Evolutionary conservation across 2,329 filamentous ascomycete genomes (phyloP).

Genomic region (Aureobasidium sp.): DNA sequence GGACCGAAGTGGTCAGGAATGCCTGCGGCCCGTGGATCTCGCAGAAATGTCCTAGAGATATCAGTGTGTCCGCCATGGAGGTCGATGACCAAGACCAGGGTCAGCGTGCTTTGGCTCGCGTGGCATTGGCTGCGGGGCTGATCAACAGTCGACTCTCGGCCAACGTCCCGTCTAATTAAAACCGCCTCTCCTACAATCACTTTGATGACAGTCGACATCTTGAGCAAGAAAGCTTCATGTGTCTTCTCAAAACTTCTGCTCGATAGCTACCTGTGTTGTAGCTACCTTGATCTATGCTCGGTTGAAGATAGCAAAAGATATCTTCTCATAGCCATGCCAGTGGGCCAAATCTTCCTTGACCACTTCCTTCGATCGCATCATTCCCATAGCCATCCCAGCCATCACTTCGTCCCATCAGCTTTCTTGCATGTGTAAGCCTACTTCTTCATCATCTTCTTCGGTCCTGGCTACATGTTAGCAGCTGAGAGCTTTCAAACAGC

Average conservation of each 20-base stretch:
- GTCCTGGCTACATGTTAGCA: not conserved
- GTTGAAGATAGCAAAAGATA: not conserved
- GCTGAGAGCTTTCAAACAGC: no score
- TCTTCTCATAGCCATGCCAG: not conserved
- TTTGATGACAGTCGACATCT: not conserved
- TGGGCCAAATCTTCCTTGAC: no score
- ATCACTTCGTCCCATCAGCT: not conserved
- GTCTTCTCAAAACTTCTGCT: not conserved
- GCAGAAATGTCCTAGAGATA: constrained; percentile 13
- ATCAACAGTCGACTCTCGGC: not conserved
- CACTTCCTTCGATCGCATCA: no score
- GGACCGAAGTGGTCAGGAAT: constrained; percentile 1
- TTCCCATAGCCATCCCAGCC: no score
- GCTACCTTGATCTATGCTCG: not conserved
- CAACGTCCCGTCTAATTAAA: not conserved
- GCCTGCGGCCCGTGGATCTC: constrained; percentile 13
- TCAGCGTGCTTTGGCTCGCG: constrained; percentile 3
- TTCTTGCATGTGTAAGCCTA: not conserved
- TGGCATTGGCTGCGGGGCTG: constrained; percentile 1
- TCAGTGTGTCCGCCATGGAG: not conserved
- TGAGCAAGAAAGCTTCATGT: not conserved
- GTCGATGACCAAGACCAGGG: not conserved
- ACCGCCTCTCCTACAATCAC: not conserved
- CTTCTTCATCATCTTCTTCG: not conserved
- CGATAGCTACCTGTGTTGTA: not conserved